Evolutionary conservation across 2,329 filamentous ascomycete genomes (phyloP).

Genomic region (Ophiostoma sp.): DNA sequence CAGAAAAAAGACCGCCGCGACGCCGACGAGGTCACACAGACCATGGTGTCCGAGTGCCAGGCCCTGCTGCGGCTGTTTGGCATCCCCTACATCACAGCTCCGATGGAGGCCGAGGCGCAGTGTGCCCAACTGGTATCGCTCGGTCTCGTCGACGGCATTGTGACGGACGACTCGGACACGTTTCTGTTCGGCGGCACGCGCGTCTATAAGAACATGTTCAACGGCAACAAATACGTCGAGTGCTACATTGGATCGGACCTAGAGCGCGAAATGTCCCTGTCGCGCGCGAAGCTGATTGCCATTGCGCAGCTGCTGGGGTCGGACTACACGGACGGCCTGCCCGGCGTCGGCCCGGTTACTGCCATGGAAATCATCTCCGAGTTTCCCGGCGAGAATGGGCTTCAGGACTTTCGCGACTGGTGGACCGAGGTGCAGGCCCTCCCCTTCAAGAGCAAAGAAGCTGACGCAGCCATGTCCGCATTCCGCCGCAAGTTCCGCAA

Average conservation of each 20-base stretch:
- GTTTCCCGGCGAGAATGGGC: conserved; percentile 58
- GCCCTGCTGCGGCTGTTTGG: conserved; percentile 85
- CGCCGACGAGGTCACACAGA: conserved; percentile 91
- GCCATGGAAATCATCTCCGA: conserved; percentile 92
- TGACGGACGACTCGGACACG: conserved; percentile 94
- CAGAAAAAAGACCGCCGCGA: conserved; percentile 95
- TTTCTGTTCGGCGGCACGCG: conserved; percentile 95
- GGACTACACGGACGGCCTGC: conserved; percentile 90
- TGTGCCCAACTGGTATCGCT: conserved; percentile 85
- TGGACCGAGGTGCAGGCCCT: conserved; percentile 67
- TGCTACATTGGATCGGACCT: conserved; percentile 83
- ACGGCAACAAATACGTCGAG: conserved; percentile 94
- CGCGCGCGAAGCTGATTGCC: conserved; percentile 79
- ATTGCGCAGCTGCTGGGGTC: conserved; percentile 87
- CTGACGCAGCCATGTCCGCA: conserved; percentile 47
- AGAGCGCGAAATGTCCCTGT: conserved; percentile 81
- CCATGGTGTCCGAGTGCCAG: conserved; percentile 95
- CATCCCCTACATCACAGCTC: conserved; percentile 91
- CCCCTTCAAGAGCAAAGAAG: conserved; percentile 27
- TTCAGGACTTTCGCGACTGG: conserved; percentile 80
- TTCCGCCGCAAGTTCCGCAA: conserved; percentile 87
- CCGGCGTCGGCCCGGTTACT: conserved; percentile 87
- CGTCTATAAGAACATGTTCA: conserved; percentile 99
- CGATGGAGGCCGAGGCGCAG: conserved; percentile 98
- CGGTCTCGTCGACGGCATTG: conserved; percentile 90